Evolutionary conservation across 176 grass and related monocot genomes (phyloP).

Genomic region (Ampelocalamus luodianensis): DNA sequence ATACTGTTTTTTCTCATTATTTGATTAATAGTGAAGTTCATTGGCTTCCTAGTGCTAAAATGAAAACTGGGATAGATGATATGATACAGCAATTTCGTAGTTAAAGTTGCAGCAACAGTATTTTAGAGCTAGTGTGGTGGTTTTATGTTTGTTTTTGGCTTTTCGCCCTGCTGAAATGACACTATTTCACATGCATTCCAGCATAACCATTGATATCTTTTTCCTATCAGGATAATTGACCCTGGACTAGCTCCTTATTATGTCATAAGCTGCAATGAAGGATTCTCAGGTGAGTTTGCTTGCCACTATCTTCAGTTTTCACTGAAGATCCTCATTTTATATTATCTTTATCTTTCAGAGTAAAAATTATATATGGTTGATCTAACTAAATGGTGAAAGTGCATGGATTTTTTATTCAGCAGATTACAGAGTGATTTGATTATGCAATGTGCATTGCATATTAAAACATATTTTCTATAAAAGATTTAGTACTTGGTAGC

Average conservation of each 20-base stretch:
- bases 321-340: not conserved
- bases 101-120: not conserved
- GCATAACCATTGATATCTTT: slow-evolving; percentile 11
- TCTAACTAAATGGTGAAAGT: slow-evolving; percentile 27
- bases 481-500: not conserved
- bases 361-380: not conserved
- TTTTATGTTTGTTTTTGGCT: not conserved
- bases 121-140: not conserved
- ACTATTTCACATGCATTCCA: not conserved
- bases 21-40: slow-evolving; percentile 18
- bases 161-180: not conserved
- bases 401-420: not conserved
- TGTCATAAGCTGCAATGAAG: slow-evolving; percentile 64
- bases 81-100: not conserved
- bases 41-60: not conserved
- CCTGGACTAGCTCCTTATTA: slow-evolving; percentile 20
- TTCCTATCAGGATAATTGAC: slow-evolving; percentile 40
- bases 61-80: slow-evolving; percentile 13
- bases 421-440: not conserved
- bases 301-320: not conserved
- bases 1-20: slow-evolving; percentile 12
- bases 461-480: slow-evolving; percentile 19
- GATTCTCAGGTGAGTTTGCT: slow-evolving; percentile 53
- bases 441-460: slow-evolving; percentile 4
- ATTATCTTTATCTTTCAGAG: not conserved